phyloP scores from a whole-genome alignment of 2,329 filamentous ascomycete species.

The Claviceps sp. region DNA sequence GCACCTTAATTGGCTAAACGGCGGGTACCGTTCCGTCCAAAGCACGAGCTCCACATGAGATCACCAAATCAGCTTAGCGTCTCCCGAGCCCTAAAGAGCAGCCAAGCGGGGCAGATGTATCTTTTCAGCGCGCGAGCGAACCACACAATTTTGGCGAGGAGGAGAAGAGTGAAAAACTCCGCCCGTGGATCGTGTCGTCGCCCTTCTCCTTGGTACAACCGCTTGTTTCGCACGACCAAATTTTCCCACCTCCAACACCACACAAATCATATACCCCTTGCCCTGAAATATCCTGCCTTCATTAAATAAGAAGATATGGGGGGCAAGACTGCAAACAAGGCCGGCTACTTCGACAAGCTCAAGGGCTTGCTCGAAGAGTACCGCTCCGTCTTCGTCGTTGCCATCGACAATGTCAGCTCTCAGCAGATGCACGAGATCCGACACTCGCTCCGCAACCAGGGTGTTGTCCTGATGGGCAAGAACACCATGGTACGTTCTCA shows the following conservation, averaged over 20 bases:
- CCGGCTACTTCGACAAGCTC: constrained; percentile 98
- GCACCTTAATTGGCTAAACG: not conserved
- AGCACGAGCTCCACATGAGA: not conserved
- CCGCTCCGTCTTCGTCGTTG: constrained; percentile 94
- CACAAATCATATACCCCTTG: constrained; percentile 25
- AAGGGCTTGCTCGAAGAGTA: constrained; percentile 94
- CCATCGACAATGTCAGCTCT: constrained; percentile 98
- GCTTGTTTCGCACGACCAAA: not conserved
- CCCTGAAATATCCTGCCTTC: constrained; percentile 99
- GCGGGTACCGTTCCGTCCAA: not conserved
- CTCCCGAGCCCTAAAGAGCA: constrained; percentile 24
- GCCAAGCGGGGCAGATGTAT: not conserved
- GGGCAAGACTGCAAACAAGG: constrained; percentile 91
- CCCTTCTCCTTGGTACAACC: not conserved
- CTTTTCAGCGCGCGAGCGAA: not conserved
- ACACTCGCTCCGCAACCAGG: constrained; percentile 75
- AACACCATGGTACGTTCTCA: constrained; percentile 81
- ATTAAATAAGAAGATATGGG: constrained; percentile 89
- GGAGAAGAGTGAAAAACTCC: constrained; percentile 8
- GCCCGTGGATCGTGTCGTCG: not conserved
- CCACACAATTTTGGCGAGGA: constrained; percentile 19
- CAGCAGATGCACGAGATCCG: constrained; percentile 99
- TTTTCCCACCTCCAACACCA: constrained; percentile 11
- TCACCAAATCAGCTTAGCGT: constrained; percentile 15
- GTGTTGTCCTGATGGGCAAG: constrained; percentile 98